Evolutionary conservation across 768 basidiomycete genomes (phyloP), one percentile per base, ranked within the genome.

Genomic region (Phlebiopsis flavidoalba): DNA sequence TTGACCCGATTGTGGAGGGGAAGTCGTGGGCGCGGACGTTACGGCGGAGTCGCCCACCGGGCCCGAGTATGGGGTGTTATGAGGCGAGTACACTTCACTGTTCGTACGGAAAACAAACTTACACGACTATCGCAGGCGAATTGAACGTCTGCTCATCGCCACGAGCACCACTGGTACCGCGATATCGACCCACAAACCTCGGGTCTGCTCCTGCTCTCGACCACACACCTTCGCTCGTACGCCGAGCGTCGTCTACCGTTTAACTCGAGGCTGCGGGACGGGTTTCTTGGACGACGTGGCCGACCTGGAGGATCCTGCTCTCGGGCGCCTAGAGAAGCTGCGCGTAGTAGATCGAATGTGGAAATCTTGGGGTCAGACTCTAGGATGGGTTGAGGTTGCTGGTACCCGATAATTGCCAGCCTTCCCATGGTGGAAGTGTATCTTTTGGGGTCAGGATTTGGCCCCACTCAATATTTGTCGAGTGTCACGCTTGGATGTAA

Each of bases 241-340:
- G 91, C 82, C 3, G 79, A 85, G 72, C 74, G 63, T 4, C 74
- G 74, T 64, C 73, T 90, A 48, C 89, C 89, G 1, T 66, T 70
- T 21, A 77, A 78, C 57, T 89, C 88, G 40, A 78, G 81, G 26
- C 74, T 89, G n/a, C 80, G 83, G 15, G 83, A 87, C 60, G 88
- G 87, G 1, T 96, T n/a, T 97, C 72, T 72, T 98, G 63, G 87
- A 91, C 57, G 95, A 98, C 67, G 82, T 97, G 0, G 77, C 80
- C 33, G 88, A 93, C 72, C 71, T 98, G 56, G 93, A 95, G 71
- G 84, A 93, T 67, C 85, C 89, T 0, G 76, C 75, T 63, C 70
- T 95, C 54, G 82, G 81, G 8, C 75, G 85, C 58, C 77, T 78
- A 51, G 91, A 91, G 67, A 94, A 95, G 75, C 70, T 92, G 69